These are phyloP conservation scores for Carnegiea gigantea DNA, from an alignment of 179 eudicot species.

Conservation along the genomic window DNA sequence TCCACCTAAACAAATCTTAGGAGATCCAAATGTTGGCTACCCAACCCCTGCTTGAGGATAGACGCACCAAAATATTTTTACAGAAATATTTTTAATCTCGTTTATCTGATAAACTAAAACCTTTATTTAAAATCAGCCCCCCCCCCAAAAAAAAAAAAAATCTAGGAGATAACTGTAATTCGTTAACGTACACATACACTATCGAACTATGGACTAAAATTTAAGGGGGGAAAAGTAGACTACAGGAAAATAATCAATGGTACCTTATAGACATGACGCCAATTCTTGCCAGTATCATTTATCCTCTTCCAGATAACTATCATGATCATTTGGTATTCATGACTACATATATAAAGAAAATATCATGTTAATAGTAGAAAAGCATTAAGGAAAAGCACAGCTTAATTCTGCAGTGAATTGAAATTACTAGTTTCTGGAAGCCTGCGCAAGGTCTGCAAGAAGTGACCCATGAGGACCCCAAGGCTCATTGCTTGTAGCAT, in stretches of 20 bases:
- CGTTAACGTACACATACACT: neutral
- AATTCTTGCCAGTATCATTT: constrained; percentile 92
- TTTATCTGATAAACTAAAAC: too few relatives aligned
- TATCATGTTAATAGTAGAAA: neutral
- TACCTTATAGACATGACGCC: constrained; percentile 99
- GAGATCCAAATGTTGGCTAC: too few relatives aligned
- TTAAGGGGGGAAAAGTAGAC: neutral
- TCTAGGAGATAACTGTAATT: neutral
- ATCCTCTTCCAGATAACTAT: constrained; percentile 86
- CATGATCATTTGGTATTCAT: constrained; percentile 95
- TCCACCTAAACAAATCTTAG: neutral
- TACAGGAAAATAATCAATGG: neutral
- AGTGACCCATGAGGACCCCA: constrained; percentile 99
- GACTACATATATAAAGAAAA: constrained; percentile 45
- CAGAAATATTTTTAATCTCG: too few relatives aligned
- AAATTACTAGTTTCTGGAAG: constrained; percentile 79
- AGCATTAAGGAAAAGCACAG: neutral
- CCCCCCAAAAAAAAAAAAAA: too few relatives aligned
- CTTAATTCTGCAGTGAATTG: neutral
- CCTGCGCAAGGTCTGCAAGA: constrained; percentile 94
- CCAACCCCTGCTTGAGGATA: too few relatives aligned
- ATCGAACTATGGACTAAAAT: neutral
- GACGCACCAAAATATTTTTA: too few relatives aligned
- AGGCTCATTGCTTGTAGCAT: constrained; percentile 98
- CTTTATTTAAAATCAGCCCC: too few relatives aligned